Conservation (phyloP, 768 basidiomycete genomes). For the Rhodotorula kratochvilovae region DNA sequence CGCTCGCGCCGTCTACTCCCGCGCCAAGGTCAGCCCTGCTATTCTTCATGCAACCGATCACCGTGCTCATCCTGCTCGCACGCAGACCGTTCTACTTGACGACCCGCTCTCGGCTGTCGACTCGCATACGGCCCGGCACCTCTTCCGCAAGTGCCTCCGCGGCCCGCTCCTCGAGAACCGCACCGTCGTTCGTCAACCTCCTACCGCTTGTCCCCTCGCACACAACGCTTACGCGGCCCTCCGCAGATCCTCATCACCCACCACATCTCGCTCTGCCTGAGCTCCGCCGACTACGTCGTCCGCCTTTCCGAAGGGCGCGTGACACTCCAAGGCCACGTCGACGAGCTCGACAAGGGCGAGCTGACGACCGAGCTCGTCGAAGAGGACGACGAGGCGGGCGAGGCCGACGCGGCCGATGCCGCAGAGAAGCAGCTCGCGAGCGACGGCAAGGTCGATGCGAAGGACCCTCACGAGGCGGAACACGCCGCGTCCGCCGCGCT, state of each 20-base stretch:
- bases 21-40: constrained; percentile 60
- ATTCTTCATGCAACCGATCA: neutral
- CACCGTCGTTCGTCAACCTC: constrained; percentile 59
- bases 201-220: constrained; percentile 87
- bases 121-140: constrained; percentile 68
- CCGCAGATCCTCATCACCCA: constrained; percentile 50
- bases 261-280: constrained; percentile 38
- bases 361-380: constrained; percentile 26
- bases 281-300: constrained; percentile 38
- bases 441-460: neutral
- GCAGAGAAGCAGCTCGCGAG: neutral
- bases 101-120: constrained; percentile 43
- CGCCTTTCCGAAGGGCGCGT: constrained; percentile 33
- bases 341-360: constrained; percentile 31
- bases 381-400: constrained; percentile 14
- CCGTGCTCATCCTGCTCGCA: neutral
- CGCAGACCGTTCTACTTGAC: constrained; percentile 46
- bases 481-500: neutral
- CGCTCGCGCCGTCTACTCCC: constrained; percentile 87
- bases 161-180: constrained; percentile 73
- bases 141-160: constrained; percentile 54
- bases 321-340: constrained; percentile 27
- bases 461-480: constrained; percentile 17
- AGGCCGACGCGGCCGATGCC: neutral
- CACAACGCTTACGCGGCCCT: constrained; percentile 80